Base-by-base conservation (phyloP, 495 filamentous ascomycete genomes). In the Penicillium steckii region DNA sequence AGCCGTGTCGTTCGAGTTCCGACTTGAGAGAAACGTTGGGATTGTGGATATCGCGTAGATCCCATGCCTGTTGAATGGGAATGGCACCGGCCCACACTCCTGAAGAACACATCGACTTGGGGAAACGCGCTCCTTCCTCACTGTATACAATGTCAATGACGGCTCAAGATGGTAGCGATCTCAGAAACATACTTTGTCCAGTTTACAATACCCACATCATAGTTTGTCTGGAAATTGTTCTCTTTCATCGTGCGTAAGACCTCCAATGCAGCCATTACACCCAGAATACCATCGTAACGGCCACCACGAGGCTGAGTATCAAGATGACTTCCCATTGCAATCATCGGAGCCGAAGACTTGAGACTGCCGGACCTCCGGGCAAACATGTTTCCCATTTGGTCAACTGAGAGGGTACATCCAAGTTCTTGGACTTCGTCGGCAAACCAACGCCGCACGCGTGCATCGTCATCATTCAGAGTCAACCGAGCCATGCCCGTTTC, bases 101-200 rank as follows among this genome's bases (percentile, higher is more conserved):
- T 3, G 86, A 89, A 1, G 81, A 74, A 10, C 84, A 70, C 86
- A 90, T 90, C n/a, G 82, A 85, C 8, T 85, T 82, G 0, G 87
- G 86, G 50, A 92, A 92, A 1, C 88, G 80, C 1, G 88, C 87
- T 3, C 88, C 87, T 64, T 91, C 88, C 65, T 90, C 88, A 56
- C 68, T 75, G 52, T 22, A 26, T 13, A 5, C 8, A 5, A 8
- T 10, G 15, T 50, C 27, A 58, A 32, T 10, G 4, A 38, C 74
- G 66, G 9, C 79, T 21, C 13, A 19, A 45, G 9, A 19, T 23
- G 15, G 25, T 8, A 29, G 19, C 6, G 22, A 3, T 27, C 2
- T 18, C 32, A 12, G 17, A 6, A 33, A 54, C 65, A 19, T 45
- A 68, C 65, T 90, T 91, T 0, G 88, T 90, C 88, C 88, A 91